Percentiles rank a stretch among this genome's conserved stretches.
These are phyloP conservation scores for Coleophoma crateriformis DNA, from an alignment of 2,329 filamentous ascomycete genomes.

Conservation along the genomic window DNA sequence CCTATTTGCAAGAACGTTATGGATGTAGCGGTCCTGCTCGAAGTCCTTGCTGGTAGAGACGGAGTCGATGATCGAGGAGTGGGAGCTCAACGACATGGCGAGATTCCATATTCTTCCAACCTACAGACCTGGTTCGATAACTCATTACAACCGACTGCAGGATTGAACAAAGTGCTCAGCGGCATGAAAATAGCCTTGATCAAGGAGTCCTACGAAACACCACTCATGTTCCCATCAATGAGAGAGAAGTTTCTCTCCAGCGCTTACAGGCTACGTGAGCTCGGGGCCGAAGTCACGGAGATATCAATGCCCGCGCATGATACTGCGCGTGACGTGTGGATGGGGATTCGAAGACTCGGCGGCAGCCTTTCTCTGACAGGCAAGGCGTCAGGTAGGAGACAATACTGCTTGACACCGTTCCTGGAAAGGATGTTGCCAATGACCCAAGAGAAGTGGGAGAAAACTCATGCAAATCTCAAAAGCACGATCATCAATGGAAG, in stretches of 20 bases:
- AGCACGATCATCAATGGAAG: slow-evolving; percentile 46
- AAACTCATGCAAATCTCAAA: slow-evolving; percentile 26
- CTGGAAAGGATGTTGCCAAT: not conserved
- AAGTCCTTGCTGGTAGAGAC: slow-evolving; percentile 39
- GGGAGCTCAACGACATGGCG: slow-evolving; percentile 23
- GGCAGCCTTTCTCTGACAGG: slow-evolving; percentile 35
- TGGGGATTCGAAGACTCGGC: slow-evolving; percentile 36
- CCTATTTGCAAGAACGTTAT: slow-evolving; percentile 33
- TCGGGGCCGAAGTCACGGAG: slow-evolving; percentile 43
- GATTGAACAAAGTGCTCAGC: slow-evolving; percentile 14
- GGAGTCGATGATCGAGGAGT: slow-evolving; percentile 37
- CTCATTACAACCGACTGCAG: not conserved
- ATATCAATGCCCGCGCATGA: slow-evolving; percentile 42
- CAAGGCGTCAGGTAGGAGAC: not conserved
- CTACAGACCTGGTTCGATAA: not conserved
- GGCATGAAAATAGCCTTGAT: slow-evolving; percentile 33
- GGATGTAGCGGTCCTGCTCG: slow-evolving; percentile 33
- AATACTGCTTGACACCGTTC: not conserved
- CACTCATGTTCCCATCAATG: slow-evolving; percentile 33
- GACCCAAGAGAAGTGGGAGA: not conserved
- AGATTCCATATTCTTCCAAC: not conserved
- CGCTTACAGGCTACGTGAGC: slow-evolving; percentile 29
- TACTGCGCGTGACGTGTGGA: slow-evolving; percentile 42
- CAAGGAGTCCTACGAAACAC: slow-evolving; percentile 33
- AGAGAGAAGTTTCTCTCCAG: slow-evolving; percentile 33